Conservation (phyloP, 1,284 basidiomycete species). For the Ganoderma sinense region DNA sequence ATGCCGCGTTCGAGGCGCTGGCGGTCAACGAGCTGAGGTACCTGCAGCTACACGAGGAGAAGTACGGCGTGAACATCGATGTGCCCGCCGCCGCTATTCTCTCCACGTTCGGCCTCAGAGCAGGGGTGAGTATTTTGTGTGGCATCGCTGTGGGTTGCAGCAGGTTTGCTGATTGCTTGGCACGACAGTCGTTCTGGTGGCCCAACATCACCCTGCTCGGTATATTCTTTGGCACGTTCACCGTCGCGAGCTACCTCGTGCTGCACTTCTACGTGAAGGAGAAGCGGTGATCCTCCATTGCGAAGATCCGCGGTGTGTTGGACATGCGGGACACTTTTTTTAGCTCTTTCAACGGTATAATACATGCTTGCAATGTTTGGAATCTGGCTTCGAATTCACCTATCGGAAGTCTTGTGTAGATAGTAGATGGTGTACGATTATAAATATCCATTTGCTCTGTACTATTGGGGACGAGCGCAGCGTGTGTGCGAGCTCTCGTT, state of each 20-base stretch:
- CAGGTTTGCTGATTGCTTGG: conserved; percentile 6
- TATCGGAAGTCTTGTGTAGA: conserved; percentile 6
- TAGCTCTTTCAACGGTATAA: not conserved
- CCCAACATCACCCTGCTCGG: conserved; percentile 86
- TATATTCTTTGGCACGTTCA: conserved; percentile 86
- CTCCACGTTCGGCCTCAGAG: conserved; percentile 88
- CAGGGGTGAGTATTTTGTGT: conserved; percentile 61
- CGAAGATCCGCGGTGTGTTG: not conserved
- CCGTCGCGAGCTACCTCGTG: conserved; percentile 77
- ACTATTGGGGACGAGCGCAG: not conserved
- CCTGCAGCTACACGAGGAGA: conserved; percentile 92
- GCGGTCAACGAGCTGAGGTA: conserved; percentile 96
- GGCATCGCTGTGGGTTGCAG: not conserved
- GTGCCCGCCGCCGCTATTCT: conserved; percentile 94
- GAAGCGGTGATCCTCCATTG: conserved; percentile 62
- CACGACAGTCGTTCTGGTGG: conserved; percentile 90
- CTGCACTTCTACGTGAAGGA: conserved; percentile 93
- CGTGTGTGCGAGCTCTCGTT: no score
- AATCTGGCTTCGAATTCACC: not conserved
- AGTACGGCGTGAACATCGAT: conserved; percentile 91
- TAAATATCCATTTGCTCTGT: not conserved
- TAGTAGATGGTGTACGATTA: conserved; percentile 11
- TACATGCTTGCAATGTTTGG: conserved; percentile 1
- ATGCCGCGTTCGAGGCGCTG: conserved; percentile 97
- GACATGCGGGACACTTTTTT: not conserved